These are phyloP conservation scores for Zygosaccharomyces bailii DNA, from an alignment of 805 yeast species.

Conservation along the genomic window DNA sequence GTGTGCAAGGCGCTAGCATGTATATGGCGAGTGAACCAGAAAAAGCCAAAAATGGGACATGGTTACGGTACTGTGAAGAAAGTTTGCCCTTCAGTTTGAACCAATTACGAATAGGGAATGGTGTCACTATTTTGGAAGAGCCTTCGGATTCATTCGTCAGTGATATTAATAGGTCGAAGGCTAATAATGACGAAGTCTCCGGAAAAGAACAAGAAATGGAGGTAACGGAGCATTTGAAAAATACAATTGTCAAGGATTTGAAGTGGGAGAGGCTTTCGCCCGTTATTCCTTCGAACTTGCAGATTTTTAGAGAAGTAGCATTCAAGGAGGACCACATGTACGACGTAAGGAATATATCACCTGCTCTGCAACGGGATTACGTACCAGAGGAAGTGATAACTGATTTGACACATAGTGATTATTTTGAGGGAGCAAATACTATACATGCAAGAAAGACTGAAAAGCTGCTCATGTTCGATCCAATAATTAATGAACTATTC, in stretches of 20 bases:
- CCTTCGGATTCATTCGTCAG: not conserved
- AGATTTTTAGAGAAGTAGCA: conserved; percentile 22
- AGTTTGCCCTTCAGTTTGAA: conserved; percentile 9
- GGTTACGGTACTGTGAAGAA: conserved; percentile 15
- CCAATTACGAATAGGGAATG: conserved; percentile 5
- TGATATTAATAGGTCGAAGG: too few relatives aligned
- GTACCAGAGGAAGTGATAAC: conserved; percentile 23
- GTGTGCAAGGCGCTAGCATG: conserved; percentile 20
- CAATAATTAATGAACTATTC: conserved; percentile 21
- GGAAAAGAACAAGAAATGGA: conserved; percentile 15
- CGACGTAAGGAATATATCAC: conserved; percentile 13
- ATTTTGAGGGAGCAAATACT: conserved; percentile 2
- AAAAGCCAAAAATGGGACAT: conserved; percentile 2
- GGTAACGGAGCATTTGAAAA: conserved; percentile 15
- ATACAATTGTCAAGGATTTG: conserved; percentile 16
- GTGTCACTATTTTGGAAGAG: conserved; percentile 9
- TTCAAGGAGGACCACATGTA: conserved; percentile 16
- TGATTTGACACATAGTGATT: conserved; percentile 9
- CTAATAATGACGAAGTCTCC: conserved; percentile 12
- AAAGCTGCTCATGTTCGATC: conserved; percentile 17
- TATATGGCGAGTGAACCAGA: conserved; percentile 12
- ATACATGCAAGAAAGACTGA: not conserved
- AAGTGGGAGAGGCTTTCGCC: conserved; percentile 22
- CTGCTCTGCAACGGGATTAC: conserved; percentile 20
- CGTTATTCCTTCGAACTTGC: conserved; percentile 17